Conservation (phyloP, 1,284 basidiomycete genomes). For the Coniophora puteana region DNA sequence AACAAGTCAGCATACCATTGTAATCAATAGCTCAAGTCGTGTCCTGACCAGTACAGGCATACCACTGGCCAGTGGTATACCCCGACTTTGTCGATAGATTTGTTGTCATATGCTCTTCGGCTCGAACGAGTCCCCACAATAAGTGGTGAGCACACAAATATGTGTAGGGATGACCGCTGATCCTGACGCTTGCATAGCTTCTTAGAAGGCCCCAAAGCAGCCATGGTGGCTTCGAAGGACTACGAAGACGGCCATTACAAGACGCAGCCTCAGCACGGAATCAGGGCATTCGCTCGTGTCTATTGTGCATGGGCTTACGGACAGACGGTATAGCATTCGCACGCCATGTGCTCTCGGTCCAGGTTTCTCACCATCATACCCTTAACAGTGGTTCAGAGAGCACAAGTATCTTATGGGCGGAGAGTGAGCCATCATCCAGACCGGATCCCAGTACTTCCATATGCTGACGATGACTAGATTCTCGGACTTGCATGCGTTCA, state of each 20-base stretch:
- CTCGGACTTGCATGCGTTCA: constrained; percentile 27
- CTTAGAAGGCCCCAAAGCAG: constrained; percentile 35
- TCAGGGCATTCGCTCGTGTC: constrained; percentile 33
- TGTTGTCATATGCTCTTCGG: constrained; percentile 33
- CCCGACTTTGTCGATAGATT: constrained; percentile 35
- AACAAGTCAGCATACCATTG: constrained; percentile 37
- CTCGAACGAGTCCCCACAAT: constrained; percentile 36
- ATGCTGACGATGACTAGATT: constrained; percentile 17
- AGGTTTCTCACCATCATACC: neutral
- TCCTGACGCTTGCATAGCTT: constrained; percentile 23
- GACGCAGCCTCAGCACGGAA: constrained; percentile 26
- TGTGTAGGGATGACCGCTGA: neutral
- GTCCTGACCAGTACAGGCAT: constrained; percentile 22
- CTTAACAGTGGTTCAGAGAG: constrained; percentile 32
- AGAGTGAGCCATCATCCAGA: constrained; percentile 18
- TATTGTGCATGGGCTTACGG: constrained; percentile 38
- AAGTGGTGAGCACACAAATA: constrained; percentile 28
- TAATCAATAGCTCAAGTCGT: neutral
- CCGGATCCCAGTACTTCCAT: neutral
- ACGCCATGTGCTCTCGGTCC: neutral
- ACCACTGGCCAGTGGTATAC: constrained; percentile 32
- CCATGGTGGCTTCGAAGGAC: constrained; percentile 32
- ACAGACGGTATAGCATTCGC: constrained; percentile 28
- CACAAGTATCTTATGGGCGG: constrained; percentile 27
- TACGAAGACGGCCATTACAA: constrained; percentile 33